Evolutionary conservation across 2,329 filamentous ascomycete genomes (phyloP), one percentile per base, ranked within the genome.

Genomic region (Trichoderma atroviride): DNA sequence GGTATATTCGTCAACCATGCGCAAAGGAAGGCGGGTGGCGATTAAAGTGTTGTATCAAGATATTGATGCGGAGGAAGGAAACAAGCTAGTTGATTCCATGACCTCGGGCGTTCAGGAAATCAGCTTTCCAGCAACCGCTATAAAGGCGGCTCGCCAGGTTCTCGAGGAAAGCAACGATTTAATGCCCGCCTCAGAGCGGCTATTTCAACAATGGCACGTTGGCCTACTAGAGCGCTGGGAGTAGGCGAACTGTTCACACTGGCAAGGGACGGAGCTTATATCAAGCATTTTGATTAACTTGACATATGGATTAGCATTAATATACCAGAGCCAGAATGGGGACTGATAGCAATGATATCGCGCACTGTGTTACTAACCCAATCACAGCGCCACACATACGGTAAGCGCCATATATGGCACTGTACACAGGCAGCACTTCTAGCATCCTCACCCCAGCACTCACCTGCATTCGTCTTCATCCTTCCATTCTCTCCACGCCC

Each of bases 201-300:
- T 74, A 33, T 91, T 92, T 72, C 83, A 87, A 75, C 86, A 85
- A n/a, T 93, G 90, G 90, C 84, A 84, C 31, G 88, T 93, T 5
- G 89, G 89, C 2, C 76, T 93, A 22, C 75, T 93, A 70, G 83
- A 85, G 55, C 75, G 79, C 61, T 81, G 80, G 80, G 72, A 16
- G 10, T 56, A 64, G 59, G n/a, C 7, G 11, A 47, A 68, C 52
- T 2, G 24, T 57, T 24, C 9, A 52, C 7, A 52, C 55, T 16
- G 29, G 11, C 7, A 5, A 22, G 10, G n/a, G 9, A 22, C 19
- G 9, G 13, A 31, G 13, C 19, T 58, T 5, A 24, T 24, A 7
- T 58, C 31, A 6, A 37, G 2, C 5, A 2, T 22, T 33, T 16
- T 24, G 5, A 13, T 43, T 53, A 9, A 61, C 24, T 55, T 29